Conservation (phyloP, 805 yeast genomes). For the Myxozyma mucilagina region DNA sequence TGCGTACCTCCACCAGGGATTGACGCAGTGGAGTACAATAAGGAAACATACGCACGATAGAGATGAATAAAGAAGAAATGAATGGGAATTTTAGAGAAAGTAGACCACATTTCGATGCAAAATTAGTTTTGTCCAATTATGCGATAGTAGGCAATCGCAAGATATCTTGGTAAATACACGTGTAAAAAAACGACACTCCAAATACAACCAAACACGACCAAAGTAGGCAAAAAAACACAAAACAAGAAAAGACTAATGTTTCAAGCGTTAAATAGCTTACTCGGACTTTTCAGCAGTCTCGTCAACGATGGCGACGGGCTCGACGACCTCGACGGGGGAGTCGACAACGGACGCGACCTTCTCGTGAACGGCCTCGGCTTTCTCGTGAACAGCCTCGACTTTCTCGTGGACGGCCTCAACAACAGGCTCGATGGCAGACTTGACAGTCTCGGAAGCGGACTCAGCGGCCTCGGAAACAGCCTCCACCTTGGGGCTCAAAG, state of each 20-base stretch:
- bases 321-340: too few relatives aligned
- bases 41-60: conserved; percentile 43
- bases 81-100: neutral
- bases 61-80: neutral
- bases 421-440: neutral
- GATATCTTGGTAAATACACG: too few relatives aligned
- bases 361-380: too few relatives aligned
- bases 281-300: neutral
- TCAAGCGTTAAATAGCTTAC: neutral
- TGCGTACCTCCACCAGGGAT: conserved; percentile 84
- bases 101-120: neutral
- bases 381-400: too few relatives aligned
- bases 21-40: conserved; percentile 68
- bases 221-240: too few relatives aligned
- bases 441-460: neutral
- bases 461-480: neutral
- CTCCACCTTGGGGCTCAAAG: neutral
- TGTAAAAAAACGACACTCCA: too few relatives aligned
- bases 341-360: too few relatives aligned
- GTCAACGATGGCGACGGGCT: neutral
- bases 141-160: too few relatives aligned
- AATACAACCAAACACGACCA: too few relatives aligned
- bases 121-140: neutral
- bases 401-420: too few relatives aligned
- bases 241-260: neutral